phyloP scores from a whole-genome alignment of 169 alveolate species.

The Plasmodium coatneyi region DNA sequence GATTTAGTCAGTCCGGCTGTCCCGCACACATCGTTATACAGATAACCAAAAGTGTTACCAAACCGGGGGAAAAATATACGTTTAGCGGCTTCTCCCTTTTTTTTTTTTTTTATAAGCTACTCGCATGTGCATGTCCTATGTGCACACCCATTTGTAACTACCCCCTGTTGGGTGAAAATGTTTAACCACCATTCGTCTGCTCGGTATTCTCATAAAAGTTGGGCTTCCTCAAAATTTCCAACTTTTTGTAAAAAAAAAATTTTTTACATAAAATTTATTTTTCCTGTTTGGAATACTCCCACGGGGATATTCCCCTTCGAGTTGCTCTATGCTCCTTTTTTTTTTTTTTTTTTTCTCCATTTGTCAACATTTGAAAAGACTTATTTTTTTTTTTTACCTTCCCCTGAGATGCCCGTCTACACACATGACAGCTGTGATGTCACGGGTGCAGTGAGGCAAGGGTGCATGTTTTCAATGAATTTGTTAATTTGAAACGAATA shows the following conservation, averaged over 20 bases:
- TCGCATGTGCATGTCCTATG: not conserved
- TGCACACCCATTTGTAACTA: not conserved
- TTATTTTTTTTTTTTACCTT: not conserved
- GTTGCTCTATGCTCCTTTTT: not conserved
- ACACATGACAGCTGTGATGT: not conserved
- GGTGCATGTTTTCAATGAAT: not conserved
- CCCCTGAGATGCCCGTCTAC: not conserved
- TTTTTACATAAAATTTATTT: not conserved
- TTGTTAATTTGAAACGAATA: not conserved
- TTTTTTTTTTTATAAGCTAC: not conserved
- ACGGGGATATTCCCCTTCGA: not conserved
- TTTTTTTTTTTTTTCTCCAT: not conserved
- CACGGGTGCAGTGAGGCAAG: not conserved
- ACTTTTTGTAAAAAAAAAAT: not conserved
- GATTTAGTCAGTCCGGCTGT: not conserved
- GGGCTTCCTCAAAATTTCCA: not conserved
- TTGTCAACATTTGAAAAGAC: not conserved
- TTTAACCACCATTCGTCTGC: not conserved
- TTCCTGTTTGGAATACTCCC: not conserved
- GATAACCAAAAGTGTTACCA: not conserved
- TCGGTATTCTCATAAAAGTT: not conserved
- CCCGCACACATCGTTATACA: not conserved
- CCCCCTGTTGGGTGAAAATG: not conserved
- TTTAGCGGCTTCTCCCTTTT: not conserved
- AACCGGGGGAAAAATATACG: not conserved